Conservation (phyloP, 2,329 filamentous ascomycete species). For the Talaromyces amestolkiae region DNA sequence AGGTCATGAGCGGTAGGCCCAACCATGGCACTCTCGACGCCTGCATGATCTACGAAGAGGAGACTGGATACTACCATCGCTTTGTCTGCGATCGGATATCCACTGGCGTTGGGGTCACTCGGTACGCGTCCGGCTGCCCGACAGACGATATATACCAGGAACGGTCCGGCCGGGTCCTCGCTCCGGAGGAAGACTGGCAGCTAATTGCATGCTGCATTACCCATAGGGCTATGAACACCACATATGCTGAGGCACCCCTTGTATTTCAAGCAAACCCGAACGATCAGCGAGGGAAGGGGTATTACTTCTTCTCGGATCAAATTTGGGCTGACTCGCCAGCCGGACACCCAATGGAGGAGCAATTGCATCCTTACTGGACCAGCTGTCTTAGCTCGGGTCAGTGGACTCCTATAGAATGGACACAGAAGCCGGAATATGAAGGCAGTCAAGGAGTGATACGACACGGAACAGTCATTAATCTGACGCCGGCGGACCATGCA, state of each 20-base stretch:
- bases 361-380: not conserved
- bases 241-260: not conserved
- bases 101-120: not conserved
- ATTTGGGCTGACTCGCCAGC: slow-evolving; percentile 1
- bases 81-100: slow-evolving; percentile 4
- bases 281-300: not conserved
- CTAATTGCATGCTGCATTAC: not conserved
- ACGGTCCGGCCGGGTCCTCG: not conserved
- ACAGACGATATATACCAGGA: slow-evolving; percentile 7
- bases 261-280: not conserved
- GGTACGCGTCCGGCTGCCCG: not conserved
- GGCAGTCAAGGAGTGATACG: not conserved
- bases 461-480: not conserved
- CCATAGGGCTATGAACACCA: not conserved
- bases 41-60: not conserved
- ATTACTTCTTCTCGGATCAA: slow-evolving; percentile 5
- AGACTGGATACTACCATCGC: slow-evolving; percentile 3
- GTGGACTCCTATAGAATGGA: slow-evolving; percentile 1
- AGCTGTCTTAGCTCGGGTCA: not conserved
- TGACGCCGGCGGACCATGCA: not conserved
- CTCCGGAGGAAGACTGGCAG: not conserved
- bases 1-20: not conserved
- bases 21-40: slow-evolving; percentile 4
- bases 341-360: not conserved
- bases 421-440: slow-evolving; percentile 4